Conservation (phyloP, 352 stramenopile genomes). For the Phytopythium chamaehyphon region DNA sequence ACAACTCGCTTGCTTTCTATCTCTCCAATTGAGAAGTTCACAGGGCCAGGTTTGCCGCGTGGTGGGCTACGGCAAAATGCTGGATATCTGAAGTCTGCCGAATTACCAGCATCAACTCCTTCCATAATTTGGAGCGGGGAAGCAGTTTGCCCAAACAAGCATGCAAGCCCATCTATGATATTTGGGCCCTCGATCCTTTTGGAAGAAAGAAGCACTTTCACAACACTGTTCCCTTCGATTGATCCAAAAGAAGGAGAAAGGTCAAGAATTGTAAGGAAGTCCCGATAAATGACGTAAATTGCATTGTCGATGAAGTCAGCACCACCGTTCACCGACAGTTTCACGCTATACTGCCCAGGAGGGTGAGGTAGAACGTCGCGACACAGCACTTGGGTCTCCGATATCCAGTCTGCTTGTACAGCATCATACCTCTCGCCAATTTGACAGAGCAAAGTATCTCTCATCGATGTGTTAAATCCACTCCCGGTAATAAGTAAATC, state of each 20-base stretch:
- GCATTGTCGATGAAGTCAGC: conserved; percentile 37
- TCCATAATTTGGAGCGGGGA: conserved; percentile 18
- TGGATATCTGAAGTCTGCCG: background rate
- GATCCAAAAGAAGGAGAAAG: conserved; percentile 40
- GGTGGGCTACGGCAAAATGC: conserved; percentile 21
- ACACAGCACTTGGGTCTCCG: conserved; percentile 28
- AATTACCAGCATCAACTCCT: background rate
- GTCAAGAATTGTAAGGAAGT: conserved; percentile 23
- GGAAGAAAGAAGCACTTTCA: conserved; percentile 18
- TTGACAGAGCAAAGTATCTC: conserved; percentile 21
- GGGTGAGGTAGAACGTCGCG: conserved; percentile 16
- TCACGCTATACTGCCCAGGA: conserved; percentile 32
- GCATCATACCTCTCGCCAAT: conserved; percentile 15
- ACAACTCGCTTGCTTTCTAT: background rate
- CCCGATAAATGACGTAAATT: conserved; percentile 35
- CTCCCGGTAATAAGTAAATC: conserved; percentile 19
- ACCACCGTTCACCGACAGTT: conserved; percentile 40
- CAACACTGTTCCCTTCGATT: conserved; percentile 32
- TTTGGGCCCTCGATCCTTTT: conserved; percentile 5
- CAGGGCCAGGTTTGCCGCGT: conserved; percentile 1
- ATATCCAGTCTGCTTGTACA: conserved; percentile 20
- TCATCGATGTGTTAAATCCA: conserved; percentile 21
- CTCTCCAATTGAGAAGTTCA: conserved; percentile 16
- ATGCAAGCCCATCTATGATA: conserved; percentile 15
- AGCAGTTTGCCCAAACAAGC: conserved; percentile 22